Base-by-base conservation (phyloP, 1,284 basidiomycete species). In the Ceratobasidium sp. region DNA sequence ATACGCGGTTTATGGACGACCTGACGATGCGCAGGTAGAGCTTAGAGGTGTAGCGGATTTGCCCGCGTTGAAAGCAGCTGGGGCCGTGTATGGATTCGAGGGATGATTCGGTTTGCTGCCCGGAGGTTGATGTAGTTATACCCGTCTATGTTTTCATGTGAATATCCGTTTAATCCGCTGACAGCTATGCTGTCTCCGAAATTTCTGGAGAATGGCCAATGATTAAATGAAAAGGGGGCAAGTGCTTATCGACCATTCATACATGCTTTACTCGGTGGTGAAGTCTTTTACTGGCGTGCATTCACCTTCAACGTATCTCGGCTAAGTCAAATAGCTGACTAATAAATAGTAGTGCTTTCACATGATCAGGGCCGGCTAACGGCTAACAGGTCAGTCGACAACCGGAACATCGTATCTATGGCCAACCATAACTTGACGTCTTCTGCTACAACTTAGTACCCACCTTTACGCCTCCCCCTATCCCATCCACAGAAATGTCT, bases 291-390 rank as follows among this genome's bases (percentile, higher is more conserved):
- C n/a, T n/a, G n/a, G n/a, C n/a, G n/a, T n/a, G n/a, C n/a, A n/a
- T n/a, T n/a, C n/a, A n/a, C n/a, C n/a, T n/a, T n/a, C 36, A 39
- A 46, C 23, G 23, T 52, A 23, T 52, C 50, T 52, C 50, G 50
- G 50, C 23, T 26, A 52, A 48, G 50, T 10, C 23, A 26, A 10
- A 16, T 30, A n/a, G 28, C 52, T 55, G 52, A 55, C 52, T 34
- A 55, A 52, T 52, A 23, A 34, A 21, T 16, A 39, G 36, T 30
- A 18, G 5, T 3, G 2, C 8, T 46, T 71, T 71, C 67, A 71
- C 67, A 71, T 71, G 67, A 55, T 23, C 28, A 55, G 28, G 52
- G 52, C 50, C 67, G 67, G 67, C 34, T 71, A 71, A 48, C 57
- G 43, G 43, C 43, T 45, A 45, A 45, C 43, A 48, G n/a, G n/a